Evolutionary conservation across 495 filamentous ascomycete genomes (phyloP), one percentile per base, ranked within the genome.

Genomic region (Extremus antarcticus): DNA sequence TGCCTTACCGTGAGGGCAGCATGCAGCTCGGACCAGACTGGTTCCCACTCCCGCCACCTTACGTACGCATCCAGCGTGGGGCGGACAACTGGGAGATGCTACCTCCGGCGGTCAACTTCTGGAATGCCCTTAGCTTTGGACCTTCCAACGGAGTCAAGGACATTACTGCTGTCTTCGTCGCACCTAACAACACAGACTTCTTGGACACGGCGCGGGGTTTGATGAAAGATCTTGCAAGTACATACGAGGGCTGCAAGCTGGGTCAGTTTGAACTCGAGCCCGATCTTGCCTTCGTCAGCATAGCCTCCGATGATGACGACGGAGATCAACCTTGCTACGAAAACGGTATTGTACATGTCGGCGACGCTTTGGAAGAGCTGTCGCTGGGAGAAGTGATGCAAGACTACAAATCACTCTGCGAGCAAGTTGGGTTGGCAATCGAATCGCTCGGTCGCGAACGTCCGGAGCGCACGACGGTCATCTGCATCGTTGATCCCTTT

Each of bases 401-500:
- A 41, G 52, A 62, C 22, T 43, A 60, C 64, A 67, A 13, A 25
- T 24, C 11, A 24, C 47, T 47, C 15, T 62, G 51, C 38, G 25
- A 13, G 22, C 17, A 48, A 50, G 63, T 84, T 3, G 65, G 74
- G 3, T 71, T 73, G 54, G 66, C 71, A 9, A 54, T 71, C 2
- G 65, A 73, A 3, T 73, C 67, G 41, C 68, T 73, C n/a, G 72
- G 75, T 43, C 90, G 87, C 53, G 29, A 23, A 21, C 53, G 56
- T 17, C 58, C 58, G n/a, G 61, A 66, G 21, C 59, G 65, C 38
- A 65, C 67, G 2, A 80, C 86, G 47, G 87, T 96, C 17, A 73
- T 96, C n/a, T 95, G 89, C 64, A 83, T 95, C 40, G 71, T 95
- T 45, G 89, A 96, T 63, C 81, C 84, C 0, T 86, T 88, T 39